phyloP scores from a whole-genome alignment of 306 rosid genomes.

The Vigna radiata region DNA sequence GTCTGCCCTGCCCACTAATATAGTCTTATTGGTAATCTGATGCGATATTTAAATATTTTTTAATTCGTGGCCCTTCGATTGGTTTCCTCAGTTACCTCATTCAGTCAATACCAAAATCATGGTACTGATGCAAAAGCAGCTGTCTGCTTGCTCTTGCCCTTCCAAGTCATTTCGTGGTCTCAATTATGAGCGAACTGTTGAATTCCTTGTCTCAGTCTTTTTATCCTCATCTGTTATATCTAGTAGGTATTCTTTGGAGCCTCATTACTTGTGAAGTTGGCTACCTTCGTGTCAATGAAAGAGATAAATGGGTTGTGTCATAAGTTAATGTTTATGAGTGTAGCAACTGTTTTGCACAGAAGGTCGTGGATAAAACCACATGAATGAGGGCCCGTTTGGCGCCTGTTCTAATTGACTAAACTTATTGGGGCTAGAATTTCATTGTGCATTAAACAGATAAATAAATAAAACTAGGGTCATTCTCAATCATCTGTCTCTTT shows the following conservation, averaged over 20 bases:
- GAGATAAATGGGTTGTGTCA: background rate
- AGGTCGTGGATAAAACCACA: background rate
- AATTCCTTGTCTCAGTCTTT: background rate
- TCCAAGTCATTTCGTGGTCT: constrained; percentile 6
- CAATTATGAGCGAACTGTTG: background rate
- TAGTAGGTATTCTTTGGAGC: background rate
- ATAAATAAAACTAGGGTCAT: background rate
- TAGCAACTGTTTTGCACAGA: background rate
- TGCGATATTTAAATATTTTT: constrained; percentile 9
- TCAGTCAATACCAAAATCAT: constrained; percentile 17
- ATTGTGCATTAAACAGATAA: constrained; percentile 2
- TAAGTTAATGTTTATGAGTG: constrained; percentile 14
- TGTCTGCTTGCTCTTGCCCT: background rate
- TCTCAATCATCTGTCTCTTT: constrained; percentile 6
- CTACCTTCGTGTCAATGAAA: background rate
- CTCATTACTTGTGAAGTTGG: constrained; percentile 15
- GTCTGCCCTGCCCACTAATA: constrained; percentile 41
- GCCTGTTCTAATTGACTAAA: constrained; percentile 35
- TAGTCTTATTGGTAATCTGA: constrained; percentile 22
- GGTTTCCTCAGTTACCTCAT: constrained; percentile 20
- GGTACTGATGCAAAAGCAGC: constrained; percentile 8
- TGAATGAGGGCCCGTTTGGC: constrained; percentile 6
- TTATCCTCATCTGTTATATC: background rate
- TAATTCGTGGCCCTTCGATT: constrained; percentile 20
- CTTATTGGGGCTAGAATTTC: background rate